Evolutionary conservation across 176 grass and related monocot genomes (phyloP).

Genomic region (Aegilops sharonensis): DNA sequence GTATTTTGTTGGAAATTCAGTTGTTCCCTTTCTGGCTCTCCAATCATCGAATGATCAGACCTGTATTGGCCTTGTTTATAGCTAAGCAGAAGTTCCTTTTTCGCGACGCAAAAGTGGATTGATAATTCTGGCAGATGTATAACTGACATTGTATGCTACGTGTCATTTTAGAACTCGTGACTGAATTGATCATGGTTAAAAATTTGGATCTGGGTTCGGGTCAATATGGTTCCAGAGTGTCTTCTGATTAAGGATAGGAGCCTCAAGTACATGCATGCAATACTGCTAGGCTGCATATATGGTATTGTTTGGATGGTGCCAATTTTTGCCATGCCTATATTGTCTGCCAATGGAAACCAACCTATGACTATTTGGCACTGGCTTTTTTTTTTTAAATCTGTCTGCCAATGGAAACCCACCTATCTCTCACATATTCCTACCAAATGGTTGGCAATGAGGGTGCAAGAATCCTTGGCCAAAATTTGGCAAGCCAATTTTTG

Average conservation of each 20-base stretch:
- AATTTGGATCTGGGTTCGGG: not conserved
- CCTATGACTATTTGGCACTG: not conserved
- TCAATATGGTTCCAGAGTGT: not conserved
- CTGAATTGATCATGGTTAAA: not conserved
- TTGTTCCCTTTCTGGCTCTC: not conserved
- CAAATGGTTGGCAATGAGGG: not conserved
- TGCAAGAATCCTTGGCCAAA: not conserved
- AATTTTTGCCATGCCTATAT: not conserved
- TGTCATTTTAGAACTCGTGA: not conserved
- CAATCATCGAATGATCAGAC: not conserved
- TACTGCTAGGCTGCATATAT: not conserved
- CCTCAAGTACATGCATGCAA: conserved; percentile 5
- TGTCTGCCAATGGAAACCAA: not conserved
- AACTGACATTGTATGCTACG: not conserved
- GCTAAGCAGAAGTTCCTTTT: not conserved
- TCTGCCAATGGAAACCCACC: not conserved
- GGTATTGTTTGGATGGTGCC: not conserved
- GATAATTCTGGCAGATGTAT: not conserved
- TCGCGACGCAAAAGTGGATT: not conserved
- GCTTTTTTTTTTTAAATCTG: not conserved
- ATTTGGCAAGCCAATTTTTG: not conserved
- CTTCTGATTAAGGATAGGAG: not conserved
- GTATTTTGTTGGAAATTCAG: not conserved
- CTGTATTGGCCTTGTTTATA: not conserved
- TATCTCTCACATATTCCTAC: not conserved